Evolutionary conservation across 2,329 filamentous ascomycete genomes (phyloP).

Genomic region (Alternaria alternata): DNA sequence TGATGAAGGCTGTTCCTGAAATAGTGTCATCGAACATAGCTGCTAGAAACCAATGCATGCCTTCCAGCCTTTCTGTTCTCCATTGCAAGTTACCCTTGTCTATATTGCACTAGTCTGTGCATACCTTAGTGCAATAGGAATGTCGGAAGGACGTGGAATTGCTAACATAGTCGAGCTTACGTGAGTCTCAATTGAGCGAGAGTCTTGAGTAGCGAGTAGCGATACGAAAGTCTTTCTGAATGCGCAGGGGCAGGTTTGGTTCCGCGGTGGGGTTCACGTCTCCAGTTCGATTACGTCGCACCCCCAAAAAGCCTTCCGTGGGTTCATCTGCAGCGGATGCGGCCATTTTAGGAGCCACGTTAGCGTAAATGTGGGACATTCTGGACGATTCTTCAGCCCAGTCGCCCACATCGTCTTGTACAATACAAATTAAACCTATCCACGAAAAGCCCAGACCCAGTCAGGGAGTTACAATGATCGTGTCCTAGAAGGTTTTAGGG

Average conservation of each 20-base stretch:
- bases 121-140: too few relatives aligned
- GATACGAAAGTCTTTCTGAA: neutral
- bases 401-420: neutral
- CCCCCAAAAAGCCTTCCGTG: neutral
- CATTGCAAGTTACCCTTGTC: too few relatives aligned
- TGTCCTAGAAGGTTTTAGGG: neutral
- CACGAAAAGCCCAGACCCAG: neutral
- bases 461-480: neutral
- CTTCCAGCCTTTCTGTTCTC: too few relatives aligned
- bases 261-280: neutral
- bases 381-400: neutral
- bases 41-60: too few relatives aligned
- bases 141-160: too few relatives aligned
- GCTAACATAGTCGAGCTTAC: too few relatives aligned
- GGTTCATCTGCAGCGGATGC: neutral
- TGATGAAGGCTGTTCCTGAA: neutral
- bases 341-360: neutral
- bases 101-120: too few relatives aligned
- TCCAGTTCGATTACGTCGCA: neutral
- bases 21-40: neutral
- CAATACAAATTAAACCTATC: neutral
- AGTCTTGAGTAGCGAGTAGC: too few relatives aligned
- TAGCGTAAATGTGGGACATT: neutral
- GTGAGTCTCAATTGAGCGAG: too few relatives aligned
- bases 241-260: neutral